phyloP scores from a whole-genome alignment of 768 basidiomycete species.

The Rhodotorula graminis region DNA sequence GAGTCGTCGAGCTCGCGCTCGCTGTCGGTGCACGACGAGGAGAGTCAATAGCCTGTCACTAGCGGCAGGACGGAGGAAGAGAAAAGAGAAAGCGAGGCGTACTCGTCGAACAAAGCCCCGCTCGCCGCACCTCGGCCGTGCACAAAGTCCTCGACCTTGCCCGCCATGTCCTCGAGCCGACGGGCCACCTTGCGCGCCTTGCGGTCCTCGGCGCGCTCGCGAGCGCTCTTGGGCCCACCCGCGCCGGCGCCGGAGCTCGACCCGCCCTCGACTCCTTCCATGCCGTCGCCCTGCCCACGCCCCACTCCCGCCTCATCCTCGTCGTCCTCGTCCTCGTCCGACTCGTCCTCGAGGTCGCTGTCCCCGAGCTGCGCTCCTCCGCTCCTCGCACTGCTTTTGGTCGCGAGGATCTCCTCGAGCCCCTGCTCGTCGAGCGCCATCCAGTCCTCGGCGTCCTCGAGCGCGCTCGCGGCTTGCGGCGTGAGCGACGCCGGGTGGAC shows the following conservation, averaged over 20 bases:
- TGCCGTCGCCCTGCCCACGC: slow-evolving; percentile 31
- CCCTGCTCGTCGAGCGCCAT: slow-evolving; percentile 50
- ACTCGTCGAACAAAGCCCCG: slow-evolving; percentile 90
- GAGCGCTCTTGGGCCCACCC: slow-evolving; percentile 37
- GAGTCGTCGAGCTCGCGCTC: slow-evolving; percentile 52
- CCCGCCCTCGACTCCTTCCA: slow-evolving; percentile 8
- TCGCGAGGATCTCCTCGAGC: slow-evolving; percentile 36
- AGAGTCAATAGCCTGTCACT: slow-evolving; percentile 57
- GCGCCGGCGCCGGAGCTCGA: too few relatives aligned
- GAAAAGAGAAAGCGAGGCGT: slow-evolving; percentile 42
- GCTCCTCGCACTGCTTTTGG: slow-evolving; percentile 18
- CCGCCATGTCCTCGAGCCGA: slow-evolving; percentile 68
- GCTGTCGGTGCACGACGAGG: slow-evolving; percentile 50
- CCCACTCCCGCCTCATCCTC: slow-evolving; percentile 50
- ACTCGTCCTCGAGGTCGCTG: slow-evolving; percentile 43
- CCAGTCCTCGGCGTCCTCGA: slow-evolving; percentile 80
- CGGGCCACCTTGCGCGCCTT: slow-evolving; percentile 55
- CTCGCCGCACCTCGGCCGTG: slow-evolving; percentile 82
- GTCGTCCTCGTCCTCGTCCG: slow-evolving; percentile 48
- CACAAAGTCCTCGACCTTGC: slow-evolving; percentile 83
- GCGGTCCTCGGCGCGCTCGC: slow-evolving; percentile 41
- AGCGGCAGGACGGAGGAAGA: too few relatives aligned
- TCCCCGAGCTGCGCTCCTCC: slow-evolving; percentile 44
- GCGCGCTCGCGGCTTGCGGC: not conserved
- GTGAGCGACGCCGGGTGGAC: not conserved